Evolutionary conservation across 306 rosid species (phyloP).

Genomic region (Prunus fruticosa): DNA sequence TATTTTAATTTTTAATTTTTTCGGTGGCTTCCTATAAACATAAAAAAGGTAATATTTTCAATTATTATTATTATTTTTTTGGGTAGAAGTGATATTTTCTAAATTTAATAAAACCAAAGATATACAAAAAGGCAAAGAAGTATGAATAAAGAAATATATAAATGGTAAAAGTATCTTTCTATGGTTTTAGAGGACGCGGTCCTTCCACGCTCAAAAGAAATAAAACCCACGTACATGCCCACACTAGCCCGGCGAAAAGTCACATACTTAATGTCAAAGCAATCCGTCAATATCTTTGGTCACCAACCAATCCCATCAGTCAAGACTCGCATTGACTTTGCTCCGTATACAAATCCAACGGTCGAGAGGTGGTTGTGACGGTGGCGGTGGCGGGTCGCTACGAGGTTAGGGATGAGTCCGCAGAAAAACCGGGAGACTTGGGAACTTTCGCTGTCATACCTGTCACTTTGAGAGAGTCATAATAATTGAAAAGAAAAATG

Average conservation of each 20-base stretch:
- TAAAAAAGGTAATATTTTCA: too few relatives aligned
- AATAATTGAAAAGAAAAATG: not conserved
- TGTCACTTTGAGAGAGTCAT: not conserved
- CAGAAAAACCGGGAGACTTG: not conserved
- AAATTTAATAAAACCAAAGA: too few relatives aligned
- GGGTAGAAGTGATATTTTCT: too few relatives aligned
- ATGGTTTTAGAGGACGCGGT: not conserved
- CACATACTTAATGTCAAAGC: not conserved
- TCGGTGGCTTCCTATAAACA: too few relatives aligned
- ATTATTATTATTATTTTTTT: too few relatives aligned
- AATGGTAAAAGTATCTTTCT: not conserved
- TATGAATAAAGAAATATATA: not conserved
- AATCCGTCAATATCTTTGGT: not conserved
- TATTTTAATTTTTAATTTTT: too few relatives aligned
- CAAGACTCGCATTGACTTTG: not conserved
- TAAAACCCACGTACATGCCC: not conserved
- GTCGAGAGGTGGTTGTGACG: not conserved
- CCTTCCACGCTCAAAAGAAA: not conserved
- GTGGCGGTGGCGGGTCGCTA: too few relatives aligned
- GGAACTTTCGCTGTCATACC: slow-evolving; percentile 18
- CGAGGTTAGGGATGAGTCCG: not conserved
- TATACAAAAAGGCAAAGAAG: too few relatives aligned
- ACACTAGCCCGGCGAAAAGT: not conserved
- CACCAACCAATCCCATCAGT: not conserved
- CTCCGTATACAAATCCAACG: not conserved